A percentile compares a stretch with the other conserved stretches of the same genome.
Conservation (phyloP, 1,139 yeast genomes). For the Candida glucosophila region DNA sequence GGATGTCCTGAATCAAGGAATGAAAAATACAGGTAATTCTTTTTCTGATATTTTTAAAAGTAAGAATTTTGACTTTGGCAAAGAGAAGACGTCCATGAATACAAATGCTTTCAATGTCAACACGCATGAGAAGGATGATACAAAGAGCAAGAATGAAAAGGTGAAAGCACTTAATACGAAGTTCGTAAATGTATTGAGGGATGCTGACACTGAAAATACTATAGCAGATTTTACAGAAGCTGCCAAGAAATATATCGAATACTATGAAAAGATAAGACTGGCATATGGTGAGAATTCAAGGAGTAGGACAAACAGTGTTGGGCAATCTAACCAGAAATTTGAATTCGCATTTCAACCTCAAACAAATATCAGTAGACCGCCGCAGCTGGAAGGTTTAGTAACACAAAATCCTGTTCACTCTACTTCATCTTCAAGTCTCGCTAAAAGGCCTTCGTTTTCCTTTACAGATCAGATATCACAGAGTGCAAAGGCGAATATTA, state of each 20-base stretch:
- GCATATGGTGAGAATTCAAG: too few relatives aligned
- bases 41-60: conserved; percentile 1
- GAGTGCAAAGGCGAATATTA: too few relatives aligned
- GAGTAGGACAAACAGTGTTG: too few relatives aligned
- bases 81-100: neutral
- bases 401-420: too few relatives aligned
- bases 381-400: too few relatives aligned
- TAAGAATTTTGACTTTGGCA: neutral
- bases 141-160: conserved; percentile 31
- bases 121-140: conserved; percentile 1
- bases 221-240: conserved; percentile 51
- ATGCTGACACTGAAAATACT: conserved; percentile 35
- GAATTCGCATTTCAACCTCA: too few relatives aligned
- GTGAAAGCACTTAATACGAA: conserved; percentile 63
- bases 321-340: too few relatives aligned
- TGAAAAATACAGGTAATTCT: conserved; percentile 1
- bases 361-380: too few relatives aligned
- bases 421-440: too few relatives aligned
- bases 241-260: conserved; percentile 53
- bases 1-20: neutral
- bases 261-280: conserved; percentile 33
- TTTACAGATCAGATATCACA: too few relatives aligned
- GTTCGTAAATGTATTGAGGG: conserved; percentile 44
- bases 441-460: too few relatives aligned
- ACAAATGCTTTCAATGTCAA: neutral